A percentile compares a stretch with the other conserved stretches of the same genome.
These are phyloP conservation scores for Kickxella alabastrina DNA, from an alignment of 192 early-diverging fungal species.

Conservation along the genomic window DNA sequence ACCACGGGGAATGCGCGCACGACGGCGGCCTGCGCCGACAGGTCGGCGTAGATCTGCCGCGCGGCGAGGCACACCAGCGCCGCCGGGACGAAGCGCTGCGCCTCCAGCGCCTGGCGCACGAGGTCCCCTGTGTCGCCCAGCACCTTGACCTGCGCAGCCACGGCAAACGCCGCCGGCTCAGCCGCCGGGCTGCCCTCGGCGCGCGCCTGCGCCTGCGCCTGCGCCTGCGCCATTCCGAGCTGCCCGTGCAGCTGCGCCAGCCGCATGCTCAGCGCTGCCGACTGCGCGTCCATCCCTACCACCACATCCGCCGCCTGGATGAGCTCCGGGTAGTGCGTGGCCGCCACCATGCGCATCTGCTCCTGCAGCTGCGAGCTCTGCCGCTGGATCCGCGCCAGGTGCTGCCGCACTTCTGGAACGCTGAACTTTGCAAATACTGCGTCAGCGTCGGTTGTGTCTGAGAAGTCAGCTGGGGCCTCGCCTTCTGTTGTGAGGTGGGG, in stretches of 20 bases:
- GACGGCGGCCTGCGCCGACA: conserved; percentile 10
- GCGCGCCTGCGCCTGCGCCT: background rate
- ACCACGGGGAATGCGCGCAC: conserved; percentile 41
- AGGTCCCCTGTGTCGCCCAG: conserved; percentile 44
- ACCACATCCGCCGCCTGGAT: conserved; percentile 42
- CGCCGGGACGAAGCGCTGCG: conserved; percentile 28
- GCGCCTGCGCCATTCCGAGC: conserved; percentile 10
- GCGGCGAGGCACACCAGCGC: conserved; percentile 43
- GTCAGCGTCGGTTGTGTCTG: too few relatives aligned
- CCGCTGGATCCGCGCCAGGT: conserved; percentile 24
- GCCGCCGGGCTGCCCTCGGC: background rate
- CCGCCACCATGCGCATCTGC: conserved; percentile 33
- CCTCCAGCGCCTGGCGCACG: conserved; percentile 38
- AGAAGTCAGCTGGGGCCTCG: too few relatives aligned
- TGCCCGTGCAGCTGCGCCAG: conserved; percentile 10
- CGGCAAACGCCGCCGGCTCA: conserved; percentile 16
- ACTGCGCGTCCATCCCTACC: conserved; percentile 30
- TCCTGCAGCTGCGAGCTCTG: conserved; percentile 20
- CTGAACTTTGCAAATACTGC: conserved; percentile 29
- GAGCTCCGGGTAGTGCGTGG: conserved; percentile 40
- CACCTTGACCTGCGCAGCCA: conserved; percentile 47
- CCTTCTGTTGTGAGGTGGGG: too few relatives aligned
- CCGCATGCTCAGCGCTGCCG: conserved; percentile 14
- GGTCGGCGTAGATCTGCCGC: conserved; percentile 17
- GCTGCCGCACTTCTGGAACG: conserved; percentile 30